Conservation (phyloP, 306 rosid genomes). For the Glycine tomentella region DNA sequence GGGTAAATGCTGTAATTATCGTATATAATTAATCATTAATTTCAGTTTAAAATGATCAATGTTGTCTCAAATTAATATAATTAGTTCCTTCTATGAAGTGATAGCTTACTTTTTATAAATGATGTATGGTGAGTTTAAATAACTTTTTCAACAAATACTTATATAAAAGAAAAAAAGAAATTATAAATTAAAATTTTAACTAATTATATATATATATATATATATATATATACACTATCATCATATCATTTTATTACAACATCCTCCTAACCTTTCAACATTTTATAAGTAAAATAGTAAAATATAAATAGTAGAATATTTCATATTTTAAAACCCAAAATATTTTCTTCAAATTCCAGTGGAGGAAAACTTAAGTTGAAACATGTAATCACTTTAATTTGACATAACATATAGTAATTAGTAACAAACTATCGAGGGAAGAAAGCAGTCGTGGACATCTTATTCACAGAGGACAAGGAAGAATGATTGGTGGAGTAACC, state of each 20-base stretch:
- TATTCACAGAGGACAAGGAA: constrained; percentile 42
- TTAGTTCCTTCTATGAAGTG: background rate
- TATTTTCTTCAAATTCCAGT: background rate
- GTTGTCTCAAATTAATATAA: background rate
- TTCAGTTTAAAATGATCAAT: background rate
- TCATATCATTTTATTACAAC: background rate
- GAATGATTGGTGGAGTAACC: constrained; percentile 46
- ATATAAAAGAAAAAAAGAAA: too few relatives aligned
- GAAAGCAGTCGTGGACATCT: constrained; percentile 38
- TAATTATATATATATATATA: too few relatives aligned
- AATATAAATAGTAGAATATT: background rate
- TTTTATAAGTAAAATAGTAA: background rate
- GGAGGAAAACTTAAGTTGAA: background rate
- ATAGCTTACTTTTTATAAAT: background rate
- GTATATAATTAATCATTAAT: background rate
- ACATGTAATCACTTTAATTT: background rate
- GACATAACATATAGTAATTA: background rate
- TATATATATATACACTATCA: background rate
- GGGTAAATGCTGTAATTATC: constrained; percentile 37
- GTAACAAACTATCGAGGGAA: constrained; percentile 42
- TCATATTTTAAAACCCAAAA: background rate
- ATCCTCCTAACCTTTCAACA: background rate
- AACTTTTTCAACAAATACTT: too few relatives aligned
- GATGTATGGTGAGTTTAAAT: too few relatives aligned
- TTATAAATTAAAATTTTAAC: background rate